Evolutionary conservation across 768 basidiomycete genomes (phyloP).

Genomic region (Aureoboletus auriporus): DNA sequence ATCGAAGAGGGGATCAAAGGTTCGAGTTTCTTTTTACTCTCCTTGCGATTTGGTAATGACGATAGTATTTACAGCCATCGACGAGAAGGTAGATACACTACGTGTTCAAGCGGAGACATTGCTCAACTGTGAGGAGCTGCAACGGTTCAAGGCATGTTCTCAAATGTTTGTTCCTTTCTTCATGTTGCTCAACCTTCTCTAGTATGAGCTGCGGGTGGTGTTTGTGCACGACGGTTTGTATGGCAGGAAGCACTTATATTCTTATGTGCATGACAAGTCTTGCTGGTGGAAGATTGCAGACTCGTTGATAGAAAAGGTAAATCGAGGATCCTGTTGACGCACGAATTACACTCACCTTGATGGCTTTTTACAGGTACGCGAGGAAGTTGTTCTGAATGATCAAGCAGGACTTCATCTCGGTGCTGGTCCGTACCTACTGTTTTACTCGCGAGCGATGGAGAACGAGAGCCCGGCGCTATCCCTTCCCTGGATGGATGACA

Average conservation of each 20-base stretch:
- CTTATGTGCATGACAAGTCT: constrained; percentile 62
- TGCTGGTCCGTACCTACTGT: constrained; percentile 74
- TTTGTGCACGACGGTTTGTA: constrained; percentile 75
- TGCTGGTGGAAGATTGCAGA: constrained; percentile 84
- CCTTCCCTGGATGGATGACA: constrained; percentile 29
- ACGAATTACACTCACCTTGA: background rate
- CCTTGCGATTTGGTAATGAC: background rate
- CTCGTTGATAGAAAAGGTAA: constrained; percentile 60
- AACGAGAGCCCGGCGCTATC: constrained; percentile 5
- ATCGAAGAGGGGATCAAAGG: constrained; percentile 55
- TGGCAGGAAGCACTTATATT: constrained; percentile 74
- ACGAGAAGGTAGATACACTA: constrained; percentile 43
- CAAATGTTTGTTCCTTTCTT: no score
- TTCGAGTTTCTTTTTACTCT: constrained; percentile 18
- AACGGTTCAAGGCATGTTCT: constrained; percentile 52
- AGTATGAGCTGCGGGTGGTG: constrained; percentile 82
- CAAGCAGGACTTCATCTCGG: constrained; percentile 67
- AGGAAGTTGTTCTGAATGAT: constrained; percentile 66
- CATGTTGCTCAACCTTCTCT: background rate
- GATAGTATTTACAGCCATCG: constrained; percentile 41
- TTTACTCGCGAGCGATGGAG: constrained; percentile 49
- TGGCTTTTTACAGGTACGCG: constrained; percentile 51
- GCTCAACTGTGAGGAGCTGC: constrained; percentile 64
- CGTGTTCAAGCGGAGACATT: constrained; percentile 41
- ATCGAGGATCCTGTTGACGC: background rate